Base-by-base conservation (phyloP, 208 protist species). In the Porcisia hertigi region DNA sequence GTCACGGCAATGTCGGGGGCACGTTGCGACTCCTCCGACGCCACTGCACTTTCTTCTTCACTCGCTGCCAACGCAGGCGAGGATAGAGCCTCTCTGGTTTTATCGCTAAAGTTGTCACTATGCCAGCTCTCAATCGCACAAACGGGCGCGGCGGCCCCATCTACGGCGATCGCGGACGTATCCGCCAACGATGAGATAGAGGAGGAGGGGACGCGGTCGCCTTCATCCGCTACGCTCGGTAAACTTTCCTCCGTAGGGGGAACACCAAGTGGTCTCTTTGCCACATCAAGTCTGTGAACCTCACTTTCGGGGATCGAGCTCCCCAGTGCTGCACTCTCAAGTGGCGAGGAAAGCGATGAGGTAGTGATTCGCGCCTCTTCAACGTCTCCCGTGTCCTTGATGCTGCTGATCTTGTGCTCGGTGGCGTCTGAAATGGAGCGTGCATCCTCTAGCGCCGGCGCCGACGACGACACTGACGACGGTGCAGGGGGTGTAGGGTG, bases 401-500 rank as follows among this genome's bases (percentile, higher is more conserved):
- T 34, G 52, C 39, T 67, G 62, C 39, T 67, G 12, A 43, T 16
- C 14, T 34, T 47, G 45, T 66, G 54, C 41, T 63, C 60, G 49
- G 34, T 47, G 11, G 52, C 45, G 12, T 75, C 73, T 3, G 62
- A 71, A 20, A 43, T 3, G 47, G 63, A 52, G 41, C 30, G 18
- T 45, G 60, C 63, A 45, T 23, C 65, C 41, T 65, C n/a, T 23
- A 47, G n/a, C 6, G 23, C 47, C 34, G 73, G 59, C 30, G 30
- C 30, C 20, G 69, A 57, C 23, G 72, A 76, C 18, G 36, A 60
- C 20, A 72, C 47, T 5, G 75, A 80, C 39, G 75, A 30, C 18
- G 71, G 16, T 11, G 75, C 59, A 9, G 72, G 53, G 4, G 80
- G 77, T 23, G 76, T 77, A 0, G 63, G 5, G 49, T 76, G 69